Evolutionary conservation across 2,329 filamentous ascomycete genomes (phyloP), one percentile per base, ranked within the genome.

Genomic region (Epichloe typhina): DNA sequence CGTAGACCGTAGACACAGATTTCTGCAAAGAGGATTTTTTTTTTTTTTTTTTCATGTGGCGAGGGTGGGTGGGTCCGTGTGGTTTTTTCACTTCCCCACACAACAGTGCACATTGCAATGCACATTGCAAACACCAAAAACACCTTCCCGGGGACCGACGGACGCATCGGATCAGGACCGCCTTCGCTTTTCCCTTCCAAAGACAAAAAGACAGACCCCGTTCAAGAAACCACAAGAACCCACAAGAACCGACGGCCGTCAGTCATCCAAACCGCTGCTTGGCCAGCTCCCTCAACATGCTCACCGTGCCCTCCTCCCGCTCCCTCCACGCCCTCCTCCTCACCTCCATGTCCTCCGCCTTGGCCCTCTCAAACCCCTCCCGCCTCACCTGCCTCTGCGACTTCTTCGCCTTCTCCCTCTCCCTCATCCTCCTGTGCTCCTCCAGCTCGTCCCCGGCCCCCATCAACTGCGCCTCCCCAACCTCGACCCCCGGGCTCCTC

Each of bases 221-320:
- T 26, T 26, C 23, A 8, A 12, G 11, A 21, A 40, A 17, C 17
- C 17, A 17, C 17, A 17, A 17, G 17, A 17, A 17, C 17, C 17
- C 17, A 17, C 23, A 8, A 12, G 11, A 21, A 40, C 37, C 12
- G 2, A 2, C 37, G 17, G 5, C 12, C 37, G 17, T 17, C 17
- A 2, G 15, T 39, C 13, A 80, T 26, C 87, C 87, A 74, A 87
- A 95, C 55, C 86, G 76, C 69, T 87, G 79, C 68, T 77, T 84
- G 15, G 89, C 91, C 68, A 97, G 68, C 59, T 82, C 80, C 67
- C 76, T 84, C 61, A 97, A 62, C 75, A 88, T 89, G 46, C 80
- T 80, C 74, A 96, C 88, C 1, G 88, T 95, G 61, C 80, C 81
- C 55, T 89, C 83, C 68, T 97, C 91, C 66, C 88, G 86, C 59